Percentiles rank a stretch among this genome's conserved stretches.
phyloP scores from a whole-genome alignment of 129 eudicot species.

The Daucus carota region DNA sequence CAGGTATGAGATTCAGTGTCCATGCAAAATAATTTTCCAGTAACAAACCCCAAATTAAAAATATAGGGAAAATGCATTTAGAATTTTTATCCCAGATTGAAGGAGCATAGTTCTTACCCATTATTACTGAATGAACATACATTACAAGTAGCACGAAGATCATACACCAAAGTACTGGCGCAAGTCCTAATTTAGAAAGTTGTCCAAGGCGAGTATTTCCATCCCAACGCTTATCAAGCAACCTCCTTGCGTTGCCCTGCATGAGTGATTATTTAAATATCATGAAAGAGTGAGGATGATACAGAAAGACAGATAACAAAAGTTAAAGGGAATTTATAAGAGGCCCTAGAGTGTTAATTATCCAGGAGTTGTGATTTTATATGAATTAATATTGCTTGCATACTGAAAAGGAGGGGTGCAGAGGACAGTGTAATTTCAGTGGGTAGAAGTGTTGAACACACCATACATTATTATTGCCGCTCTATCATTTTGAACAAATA shows the following conservation, averaged over 20 bases:
- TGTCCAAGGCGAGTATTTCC: slow-evolving; percentile 54
- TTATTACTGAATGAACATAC: slow-evolving; percentile 67
- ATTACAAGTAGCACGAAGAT: slow-evolving; percentile 64
- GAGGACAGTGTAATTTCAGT: background rate
- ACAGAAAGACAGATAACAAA: background rate
- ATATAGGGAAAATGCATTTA: background rate
- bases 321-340: background rate
- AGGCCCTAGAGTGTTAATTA: background rate
- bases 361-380: background rate
- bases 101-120: slow-evolving; percentile 33
- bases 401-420: background rate
- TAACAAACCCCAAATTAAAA: background rate
- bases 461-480: background rate
- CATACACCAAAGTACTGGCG: slow-evolving; percentile 84
- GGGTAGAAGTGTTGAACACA: background rate
- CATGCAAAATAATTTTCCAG: background rate
- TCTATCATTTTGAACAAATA: background rate
- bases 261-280: slow-evolving; percentile 18
- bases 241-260: slow-evolving; percentile 90
- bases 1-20: background rate
- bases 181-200: slow-evolving; percentile 84
- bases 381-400: background rate
- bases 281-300: slow-evolving; percentile 6
- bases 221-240: slow-evolving; percentile 78
- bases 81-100: background rate